Evolutionary conservation across 306 rosid genomes (phyloP).

Genomic region (Cicer judaicum): DNA sequence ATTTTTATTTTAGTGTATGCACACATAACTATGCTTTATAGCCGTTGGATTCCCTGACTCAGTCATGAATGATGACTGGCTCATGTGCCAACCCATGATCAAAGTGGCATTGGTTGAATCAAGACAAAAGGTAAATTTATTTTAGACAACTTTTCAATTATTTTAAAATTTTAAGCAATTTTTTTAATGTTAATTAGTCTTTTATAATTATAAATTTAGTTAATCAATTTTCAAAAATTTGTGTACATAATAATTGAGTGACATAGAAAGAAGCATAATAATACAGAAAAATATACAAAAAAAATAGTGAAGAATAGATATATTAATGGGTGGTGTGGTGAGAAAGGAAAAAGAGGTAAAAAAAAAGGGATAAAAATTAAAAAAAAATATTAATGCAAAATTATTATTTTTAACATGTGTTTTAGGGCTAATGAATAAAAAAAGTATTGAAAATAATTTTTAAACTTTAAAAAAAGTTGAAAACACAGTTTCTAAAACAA

Average conservation of each 20-base stretch:
- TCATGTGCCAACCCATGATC: conserved; percentile 18
- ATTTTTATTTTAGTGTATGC: neutral
- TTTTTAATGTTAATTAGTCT: too few relatives aligned
- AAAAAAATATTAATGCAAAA: too few relatives aligned
- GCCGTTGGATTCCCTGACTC: conserved; percentile 38
- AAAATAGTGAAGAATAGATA: neutral
- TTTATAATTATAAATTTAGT: too few relatives aligned
- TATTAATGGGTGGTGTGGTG: neutral
- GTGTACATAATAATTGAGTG: neutral
- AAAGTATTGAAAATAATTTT: too few relatives aligned
- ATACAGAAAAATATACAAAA: neutral
- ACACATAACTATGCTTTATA: neutral
- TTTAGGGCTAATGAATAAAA: too few relatives aligned
- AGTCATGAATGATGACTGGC: conserved; percentile 15
- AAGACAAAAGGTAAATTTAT: neutral
- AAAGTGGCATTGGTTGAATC: neutral
- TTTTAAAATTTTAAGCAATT: neutral
- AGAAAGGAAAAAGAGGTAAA: neutral
- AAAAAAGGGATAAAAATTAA: neutral
- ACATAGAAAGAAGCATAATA: neutral
- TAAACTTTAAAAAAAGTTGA: too few relatives aligned
- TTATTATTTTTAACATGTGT: too few relatives aligned
- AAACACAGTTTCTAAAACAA: too few relatives aligned
- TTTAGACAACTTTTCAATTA: neutral
- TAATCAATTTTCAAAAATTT: too few relatives aligned